A percentile compares a stretch with the other conserved stretches of the same genome.
Evolutionary conservation across 352 stramenopile genomes (phyloP).

Genomic region (Globisporangium irregulare): DNA sequence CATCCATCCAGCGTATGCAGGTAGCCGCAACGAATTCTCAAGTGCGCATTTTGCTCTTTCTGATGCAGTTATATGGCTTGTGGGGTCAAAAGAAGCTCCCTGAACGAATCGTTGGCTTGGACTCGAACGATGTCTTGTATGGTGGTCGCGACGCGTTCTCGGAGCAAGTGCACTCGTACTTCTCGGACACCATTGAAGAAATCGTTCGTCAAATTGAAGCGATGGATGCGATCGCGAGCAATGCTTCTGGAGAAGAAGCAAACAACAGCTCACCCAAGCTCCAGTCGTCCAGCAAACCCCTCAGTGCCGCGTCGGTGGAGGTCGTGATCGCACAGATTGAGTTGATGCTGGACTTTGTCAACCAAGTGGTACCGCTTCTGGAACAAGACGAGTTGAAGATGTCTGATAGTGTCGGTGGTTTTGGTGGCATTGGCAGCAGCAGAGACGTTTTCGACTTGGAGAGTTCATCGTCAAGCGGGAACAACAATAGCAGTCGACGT

Average conservation of each 20-base stretch:
- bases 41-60: conserved; percentile 39
- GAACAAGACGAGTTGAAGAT: conserved; percentile 26
- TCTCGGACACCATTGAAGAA: conserved; percentile 53
- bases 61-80: conserved; percentile 55
- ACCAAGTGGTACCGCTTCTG: conserved; percentile 34
- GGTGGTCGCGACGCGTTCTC: conserved; percentile 54
- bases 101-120: conserved; percentile 39
- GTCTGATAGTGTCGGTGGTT: neutral
- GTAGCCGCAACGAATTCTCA: conserved; percentile 17
- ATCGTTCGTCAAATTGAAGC: conserved; percentile 47
- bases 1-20: conserved; percentile 10
- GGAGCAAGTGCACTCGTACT: conserved; percentile 41
- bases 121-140: conserved; percentile 88
- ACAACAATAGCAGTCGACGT: conserved; percentile 14
- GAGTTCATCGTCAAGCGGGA: neutral
- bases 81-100: conserved; percentile 55
- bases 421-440: neutral
- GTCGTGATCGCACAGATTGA: conserved; percentile 32
- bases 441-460: conserved; percentile 15
- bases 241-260: conserved; percentile 1
- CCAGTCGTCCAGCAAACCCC: neutral
- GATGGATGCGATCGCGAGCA: conserved; percentile 11
- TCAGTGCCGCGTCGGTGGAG: conserved; percentile 3
- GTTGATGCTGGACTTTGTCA: conserved; percentile 66
- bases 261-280: neutral